phyloP scores from a whole-genome alignment of 1,284 basidiomycete species.

The Moesziomyces globuligerus region DNA sequence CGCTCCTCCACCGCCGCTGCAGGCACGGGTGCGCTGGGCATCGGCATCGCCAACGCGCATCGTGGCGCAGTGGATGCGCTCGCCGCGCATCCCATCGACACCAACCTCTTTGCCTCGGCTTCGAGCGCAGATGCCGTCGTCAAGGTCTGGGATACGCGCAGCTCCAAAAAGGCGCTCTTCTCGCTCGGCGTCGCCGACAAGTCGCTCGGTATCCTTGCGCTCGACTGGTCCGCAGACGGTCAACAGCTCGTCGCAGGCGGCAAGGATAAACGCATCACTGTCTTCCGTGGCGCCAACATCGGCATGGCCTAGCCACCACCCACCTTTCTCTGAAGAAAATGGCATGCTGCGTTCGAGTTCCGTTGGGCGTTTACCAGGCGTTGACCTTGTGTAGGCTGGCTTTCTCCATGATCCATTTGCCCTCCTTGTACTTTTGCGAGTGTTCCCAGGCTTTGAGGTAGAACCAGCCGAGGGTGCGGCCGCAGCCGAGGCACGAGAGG shows the following conservation, averaged over 20 bases:
- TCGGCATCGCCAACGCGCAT: slow-evolving; percentile 47
- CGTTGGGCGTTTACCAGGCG: slow-evolving; percentile 77
- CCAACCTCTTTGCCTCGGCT: slow-evolving; percentile 53
- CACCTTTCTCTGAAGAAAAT: too few species aligned
- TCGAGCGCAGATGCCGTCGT: slow-evolving; percentile 47
- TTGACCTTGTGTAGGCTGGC: slow-evolving; percentile 83
- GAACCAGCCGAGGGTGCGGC: slow-evolving; percentile 82
- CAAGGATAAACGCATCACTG: slow-evolving; percentile 55
- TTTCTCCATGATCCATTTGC: slow-evolving; percentile 78
- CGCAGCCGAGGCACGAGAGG: slow-evolving; percentile 80
- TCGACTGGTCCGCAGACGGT: slow-evolving; percentile 60
- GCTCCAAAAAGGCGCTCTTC: slow-evolving; percentile 61
- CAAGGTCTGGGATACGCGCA: slow-evolving; percentile 62
- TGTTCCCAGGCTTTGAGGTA: slow-evolving; percentile 82
- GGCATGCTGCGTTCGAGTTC: too few species aligned
- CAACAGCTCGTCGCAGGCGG: slow-evolving; percentile 61
- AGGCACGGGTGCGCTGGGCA: slow-evolving; percentile 12
- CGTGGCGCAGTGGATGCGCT: slow-evolving; percentile 48
- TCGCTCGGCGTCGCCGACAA: slow-evolving; percentile 28
- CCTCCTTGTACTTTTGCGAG: slow-evolving; percentile 88
- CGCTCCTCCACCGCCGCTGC: slow-evolving; percentile 12
- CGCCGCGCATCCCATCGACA: slow-evolving; percentile 39
- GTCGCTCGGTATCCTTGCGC: slow-evolving; percentile 53
- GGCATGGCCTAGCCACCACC: slow-evolving; percentile 44
- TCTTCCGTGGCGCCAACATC: slow-evolving; percentile 47